These are phyloP conservation scores for Chloromonas sp. DNA, from an alignment of 163 green algal species.

Conservation along the genomic window DNA sequence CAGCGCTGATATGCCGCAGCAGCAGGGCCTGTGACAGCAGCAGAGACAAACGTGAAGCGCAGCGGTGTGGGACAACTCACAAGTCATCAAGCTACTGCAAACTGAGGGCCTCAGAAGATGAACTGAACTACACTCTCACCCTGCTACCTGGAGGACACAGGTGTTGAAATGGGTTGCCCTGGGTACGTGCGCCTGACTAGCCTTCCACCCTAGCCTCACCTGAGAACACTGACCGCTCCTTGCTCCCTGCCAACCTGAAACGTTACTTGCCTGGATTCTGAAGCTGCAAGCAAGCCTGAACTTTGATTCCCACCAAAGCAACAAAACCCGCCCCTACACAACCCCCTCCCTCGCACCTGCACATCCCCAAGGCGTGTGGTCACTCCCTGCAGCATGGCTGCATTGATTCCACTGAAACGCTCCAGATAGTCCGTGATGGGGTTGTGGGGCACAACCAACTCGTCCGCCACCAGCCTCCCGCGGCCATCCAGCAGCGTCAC, in stretches of 20 bases:
- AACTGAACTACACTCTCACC: neutral
- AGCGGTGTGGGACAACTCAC: neutral
- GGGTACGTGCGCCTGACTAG: no score
- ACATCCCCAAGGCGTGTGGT: slow-evolving; percentile 58
- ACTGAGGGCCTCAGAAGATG: neutral
- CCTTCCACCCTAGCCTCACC: no score
- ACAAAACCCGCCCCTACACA: neutral
- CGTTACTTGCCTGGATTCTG: no score
- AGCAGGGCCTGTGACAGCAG: slow-evolving; percentile 27
- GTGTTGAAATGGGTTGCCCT: neutral
- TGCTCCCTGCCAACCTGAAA: no score
- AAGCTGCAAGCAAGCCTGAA: no score
- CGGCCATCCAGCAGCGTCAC: slow-evolving; percentile 55
- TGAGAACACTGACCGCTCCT: no score
- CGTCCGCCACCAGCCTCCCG: slow-evolving; percentile 68
- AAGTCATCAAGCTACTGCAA: neutral
- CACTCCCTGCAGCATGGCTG: slow-evolving; percentile 58
- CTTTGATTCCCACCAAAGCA: no score
- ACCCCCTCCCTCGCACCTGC: slow-evolving; percentile 30
- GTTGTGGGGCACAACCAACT: slow-evolving; percentile 76
- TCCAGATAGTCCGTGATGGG: slow-evolving; percentile 91
- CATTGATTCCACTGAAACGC: slow-evolving; percentile 80
- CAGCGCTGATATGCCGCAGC: slow-evolving; percentile 32
- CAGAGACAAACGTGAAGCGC: slow-evolving; percentile 2
- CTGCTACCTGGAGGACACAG: neutral